A percentile compares a stretch with the other conserved stretches of the same genome.
phyloP scores from a whole-genome alignment of 805 yeast species.

The Metschnikowia borealis region DNA sequence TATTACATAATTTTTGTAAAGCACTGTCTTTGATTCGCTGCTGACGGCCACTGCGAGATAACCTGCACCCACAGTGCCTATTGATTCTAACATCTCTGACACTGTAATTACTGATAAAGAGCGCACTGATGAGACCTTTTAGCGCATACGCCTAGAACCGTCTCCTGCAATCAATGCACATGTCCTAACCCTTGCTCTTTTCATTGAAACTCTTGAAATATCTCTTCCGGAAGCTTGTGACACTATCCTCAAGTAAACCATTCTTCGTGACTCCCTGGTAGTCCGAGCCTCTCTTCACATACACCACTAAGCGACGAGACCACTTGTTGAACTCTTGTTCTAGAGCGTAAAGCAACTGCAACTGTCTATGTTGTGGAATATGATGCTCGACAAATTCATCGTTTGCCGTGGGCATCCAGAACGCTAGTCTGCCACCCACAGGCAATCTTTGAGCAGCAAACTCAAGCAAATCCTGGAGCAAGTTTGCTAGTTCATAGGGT shows the following conservation, averaged over 20 bases:
- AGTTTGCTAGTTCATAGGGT: conserved; percentile 73
- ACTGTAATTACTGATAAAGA: conserved; percentile 3
- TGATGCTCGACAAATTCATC: conserved; percentile 67
- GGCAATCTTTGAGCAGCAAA: conserved; percentile 74
- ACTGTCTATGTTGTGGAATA: conserved; percentile 73
- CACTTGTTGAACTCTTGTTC: conserved; percentile 90
- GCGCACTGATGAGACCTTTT: conserved; percentile 16
- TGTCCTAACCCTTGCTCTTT: conserved; percentile 20
- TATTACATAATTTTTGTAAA: background rate
- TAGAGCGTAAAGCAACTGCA: conserved; percentile 68
- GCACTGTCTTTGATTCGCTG: background rate
- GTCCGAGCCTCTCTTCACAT: conserved; percentile 54
- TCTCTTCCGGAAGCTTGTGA: conserved; percentile 62
- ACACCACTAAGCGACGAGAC: conserved; percentile 84
- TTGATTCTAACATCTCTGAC: background rate
- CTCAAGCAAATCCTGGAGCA: conserved; percentile 71
- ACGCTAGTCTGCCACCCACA: conserved; percentile 74
- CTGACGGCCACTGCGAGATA: background rate
- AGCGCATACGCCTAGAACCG: conserved; percentile 15
- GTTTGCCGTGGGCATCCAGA: conserved; percentile 98
- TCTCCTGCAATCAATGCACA: background rate
- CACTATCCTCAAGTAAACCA: conserved; percentile 45
- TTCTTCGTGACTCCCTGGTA: conserved; percentile 48
- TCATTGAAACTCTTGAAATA: conserved; percentile 66
- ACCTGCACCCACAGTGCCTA: background rate